Base-by-base conservation (phyloP, 1,284 basidiomycete species). In the Puccinia hordei region DNA sequence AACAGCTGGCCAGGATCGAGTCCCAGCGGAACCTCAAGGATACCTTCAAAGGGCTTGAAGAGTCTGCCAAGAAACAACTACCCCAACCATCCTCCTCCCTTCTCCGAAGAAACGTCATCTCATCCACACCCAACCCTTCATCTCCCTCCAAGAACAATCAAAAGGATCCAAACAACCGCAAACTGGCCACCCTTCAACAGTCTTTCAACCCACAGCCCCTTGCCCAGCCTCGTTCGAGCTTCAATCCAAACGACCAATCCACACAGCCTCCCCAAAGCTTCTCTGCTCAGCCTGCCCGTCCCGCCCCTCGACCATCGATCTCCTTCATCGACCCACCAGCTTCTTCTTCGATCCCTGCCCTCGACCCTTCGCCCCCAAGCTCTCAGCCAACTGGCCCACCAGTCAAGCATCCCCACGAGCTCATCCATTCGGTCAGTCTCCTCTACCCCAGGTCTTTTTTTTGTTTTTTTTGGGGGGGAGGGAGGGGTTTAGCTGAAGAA, bases 1-100 rank as follows among this genome's bases (percentile, higher is more conserved):
- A 46, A 24, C 53, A 74, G 38, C 27, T 74, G 22, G 27, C 24
- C 12, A 33, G 73, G 19, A 27, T 74, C 24, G 35, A 74, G 27
- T 41, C 38, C 3, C 55, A 74, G n/a, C 27, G 44, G 44, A 57
- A 74, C 22, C 24, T 61, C 1, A 57, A 74, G 30, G 55, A 74
- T 4, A 59, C 55, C 13, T 74, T 74, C 38, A 74, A 63, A 61
- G 53, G 55, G 19, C 27, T 74, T 13, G 73, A 74, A 74, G 55
- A 57, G n/a, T 51, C 27, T 17, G 35, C 35, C 19, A 61, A 61
- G 27, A 74, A 66, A 41, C 44, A 59, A 30, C 53, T 17, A 19
- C 33, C 17, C 22, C 38, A 55, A 27, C 57, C 17, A 38, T 57
- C 30, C 35, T 44, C 17, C 38, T 55, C 19, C n/a, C n/a, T 35